A percentile compares a stretch with the other conserved stretches of the same genome.
Conservation (phyloP, 805 yeast species). For the Lipomyces yamadae region DNA sequence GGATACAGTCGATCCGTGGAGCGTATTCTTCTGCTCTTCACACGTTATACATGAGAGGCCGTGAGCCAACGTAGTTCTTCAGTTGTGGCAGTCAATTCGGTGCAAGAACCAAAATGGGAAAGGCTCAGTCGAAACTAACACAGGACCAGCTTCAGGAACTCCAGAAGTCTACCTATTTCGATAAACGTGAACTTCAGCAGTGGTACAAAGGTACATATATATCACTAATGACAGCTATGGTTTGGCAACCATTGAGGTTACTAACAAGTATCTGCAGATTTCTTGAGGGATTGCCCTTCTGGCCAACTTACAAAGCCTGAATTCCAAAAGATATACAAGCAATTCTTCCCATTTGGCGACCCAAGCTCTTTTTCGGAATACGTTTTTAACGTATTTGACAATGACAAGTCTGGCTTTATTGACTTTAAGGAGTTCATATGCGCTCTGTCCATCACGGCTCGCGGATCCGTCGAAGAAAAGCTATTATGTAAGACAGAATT, state of each 20-base stretch:
- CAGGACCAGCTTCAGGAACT: slow-evolving; percentile 86
- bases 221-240: not conserved
- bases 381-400: slow-evolving; percentile 87
- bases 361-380: slow-evolving; percentile 89
- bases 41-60: not conserved
- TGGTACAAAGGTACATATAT: slow-evolving; percentile 79
- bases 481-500: slow-evolving; percentile 42
- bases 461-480: slow-evolving; percentile 79
- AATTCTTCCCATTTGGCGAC: slow-evolving; percentile 98
- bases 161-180: slow-evolving; percentile 86
- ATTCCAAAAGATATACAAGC: slow-evolving; percentile 88
- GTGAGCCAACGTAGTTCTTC: not conserved
- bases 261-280: slow-evolving; percentile 50
- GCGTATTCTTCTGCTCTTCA: not conserved
- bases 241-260: not conserved
- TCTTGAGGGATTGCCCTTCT: slow-evolving; percentile 87
- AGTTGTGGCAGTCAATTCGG: not conserved
- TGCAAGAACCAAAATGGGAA: slow-evolving; percentile 68
- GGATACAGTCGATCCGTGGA: not conserved
- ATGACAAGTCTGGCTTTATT: slow-evolving; percentile 75
- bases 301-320: slow-evolving; percentile 88
- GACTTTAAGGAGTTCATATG: slow-evolving; percentile 92
- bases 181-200: slow-evolving; percentile 91
- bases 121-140: slow-evolving; percentile 87
- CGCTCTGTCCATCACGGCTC: slow-evolving; percentile 81